Percentiles rank a stretch among this genome's conserved stretches.
These are phyloP conservation scores for Medicago ruthenica DNA, from an alignment of 306 rosid genomes.

Conservation along the genomic window DNA sequence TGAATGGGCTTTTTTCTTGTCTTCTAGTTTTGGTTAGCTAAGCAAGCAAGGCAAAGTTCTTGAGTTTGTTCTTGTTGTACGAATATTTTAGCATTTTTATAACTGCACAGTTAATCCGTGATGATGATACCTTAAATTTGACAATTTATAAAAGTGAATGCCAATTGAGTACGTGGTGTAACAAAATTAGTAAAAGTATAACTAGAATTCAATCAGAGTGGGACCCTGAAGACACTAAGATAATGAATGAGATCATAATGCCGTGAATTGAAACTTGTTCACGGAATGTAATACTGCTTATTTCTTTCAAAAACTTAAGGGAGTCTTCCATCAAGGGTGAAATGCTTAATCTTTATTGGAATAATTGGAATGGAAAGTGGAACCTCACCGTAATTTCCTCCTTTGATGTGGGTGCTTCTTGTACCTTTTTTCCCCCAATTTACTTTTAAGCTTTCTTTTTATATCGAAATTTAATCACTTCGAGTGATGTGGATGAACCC, in stretches of 20 bases:
- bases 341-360: not conserved
- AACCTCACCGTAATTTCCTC: constrained; percentile 43
- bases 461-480: not conserved
- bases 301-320: not conserved
- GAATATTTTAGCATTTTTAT: not conserved
- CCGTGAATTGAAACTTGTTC: constrained; percentile 23
- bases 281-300: constrained; percentile 10
- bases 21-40: constrained; percentile 4
- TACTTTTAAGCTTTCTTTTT: constrained; percentile 33
- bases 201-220: constrained; percentile 28
- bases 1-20: not conserved
- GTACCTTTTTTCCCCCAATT: too few relatives aligned
- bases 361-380: constrained; percentile 23
- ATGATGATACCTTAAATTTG: constrained; percentile 48
- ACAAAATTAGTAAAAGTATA: not conserved
- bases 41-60: constrained; percentile 1
- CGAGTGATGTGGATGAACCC: not conserved
- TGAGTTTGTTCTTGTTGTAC: not conserved
- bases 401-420: constrained; percentile 28
- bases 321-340: too few relatives aligned
- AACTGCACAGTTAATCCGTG: constrained; percentile 46
- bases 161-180: constrained; percentile 26
- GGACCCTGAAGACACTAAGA: too few relatives aligned
- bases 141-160: constrained; percentile 22
- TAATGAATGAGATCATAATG: too few relatives aligned